Evolutionary conservation across 2,329 filamentous ascomycete species (phyloP), one percentile per base, ranked within the genome.

Genomic region (Aspergillus neoniger): DNA sequence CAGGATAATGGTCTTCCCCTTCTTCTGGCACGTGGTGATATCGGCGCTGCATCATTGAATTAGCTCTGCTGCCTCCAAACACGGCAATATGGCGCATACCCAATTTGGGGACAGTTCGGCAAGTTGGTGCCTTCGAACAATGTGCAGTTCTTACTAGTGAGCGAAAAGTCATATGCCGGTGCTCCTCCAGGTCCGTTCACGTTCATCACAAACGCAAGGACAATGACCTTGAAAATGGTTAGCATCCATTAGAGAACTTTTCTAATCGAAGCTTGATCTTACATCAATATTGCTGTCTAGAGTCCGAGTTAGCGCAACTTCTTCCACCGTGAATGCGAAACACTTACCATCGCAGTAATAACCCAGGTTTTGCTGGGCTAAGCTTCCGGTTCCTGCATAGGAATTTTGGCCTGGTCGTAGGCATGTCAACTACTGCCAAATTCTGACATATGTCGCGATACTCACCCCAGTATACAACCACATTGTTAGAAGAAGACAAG

Each of bases 1-100:
- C 9, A 92, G 80, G 48, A 91, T 72, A 65, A 92, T 87, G 1
- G 88, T 91, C 76, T 92, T 92, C 63, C 84, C 84, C 62, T 86
- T 76, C 14, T 75, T 66, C 72, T 92, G 89, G 75, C 90, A 93
- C 9, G 81, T 75, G 17, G 71, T 72, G 64, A 85, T 84, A 57
- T 84, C 81, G 44, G 74, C 69, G 38, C 76, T 81, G 63, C 3
- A 15, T 15, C 12, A 36, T 15, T 8, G 14, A 47, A 30, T 54
- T 39, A 51, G 44, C 4, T 28, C 17, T 17, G 2, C 5, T 51
- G 19, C 15, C 2, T 12, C 8, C 30, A 2, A 4, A 4, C 32
- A 19, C 50, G 52, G 36, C 36, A 36, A 56, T 12, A 23, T 36
- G 54, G 38, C 19, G 63, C 83, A 70, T 78, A 88, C 86, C 84